Conservation (phyloP, 306 rosid species). For the Herpetospermum pedunculosum region DNA sequence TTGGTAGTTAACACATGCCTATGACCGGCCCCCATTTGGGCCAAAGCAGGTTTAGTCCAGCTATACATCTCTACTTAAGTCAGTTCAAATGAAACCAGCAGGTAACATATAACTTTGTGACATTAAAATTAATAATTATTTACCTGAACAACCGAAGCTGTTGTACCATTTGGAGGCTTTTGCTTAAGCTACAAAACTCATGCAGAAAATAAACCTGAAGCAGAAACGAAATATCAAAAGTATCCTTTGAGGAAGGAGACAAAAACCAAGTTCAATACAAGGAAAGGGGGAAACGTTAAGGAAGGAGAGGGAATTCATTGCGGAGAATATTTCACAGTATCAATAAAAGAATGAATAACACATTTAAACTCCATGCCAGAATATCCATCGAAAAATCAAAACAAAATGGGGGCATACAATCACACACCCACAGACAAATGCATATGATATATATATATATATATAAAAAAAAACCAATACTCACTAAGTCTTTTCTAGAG, state of each 20-base stretch:
- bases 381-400: background rate
- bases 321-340: background rate
- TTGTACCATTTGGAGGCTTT: constrained; percentile 87
- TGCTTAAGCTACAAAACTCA: constrained; percentile 82
- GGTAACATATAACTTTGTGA: background rate
- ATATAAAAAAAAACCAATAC: background rate
- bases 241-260: background rate
- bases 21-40: background rate
- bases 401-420: background rate
- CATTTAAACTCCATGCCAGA: background rate
- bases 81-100: background rate
- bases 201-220: constrained; percentile 71
- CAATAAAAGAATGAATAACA: background rate
- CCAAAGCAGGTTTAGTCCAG: background rate
- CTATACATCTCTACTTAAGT: background rate
- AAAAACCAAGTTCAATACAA: background rate
- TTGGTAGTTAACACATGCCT: no score
- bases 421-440: constrained; percentile 2
- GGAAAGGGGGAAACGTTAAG: background rate
- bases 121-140: background rate
- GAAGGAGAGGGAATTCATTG: background rate
- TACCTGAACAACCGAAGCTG: constrained; percentile 87
- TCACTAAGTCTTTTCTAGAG: constrained; percentile 76
- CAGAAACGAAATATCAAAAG: background rate
- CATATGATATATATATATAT: background rate